These are phyloP conservation scores for Cryphonectria carpinicola DNA, from an alignment of 2,329 filamentous ascomycete genomes.

Conservation along the genomic window DNA sequence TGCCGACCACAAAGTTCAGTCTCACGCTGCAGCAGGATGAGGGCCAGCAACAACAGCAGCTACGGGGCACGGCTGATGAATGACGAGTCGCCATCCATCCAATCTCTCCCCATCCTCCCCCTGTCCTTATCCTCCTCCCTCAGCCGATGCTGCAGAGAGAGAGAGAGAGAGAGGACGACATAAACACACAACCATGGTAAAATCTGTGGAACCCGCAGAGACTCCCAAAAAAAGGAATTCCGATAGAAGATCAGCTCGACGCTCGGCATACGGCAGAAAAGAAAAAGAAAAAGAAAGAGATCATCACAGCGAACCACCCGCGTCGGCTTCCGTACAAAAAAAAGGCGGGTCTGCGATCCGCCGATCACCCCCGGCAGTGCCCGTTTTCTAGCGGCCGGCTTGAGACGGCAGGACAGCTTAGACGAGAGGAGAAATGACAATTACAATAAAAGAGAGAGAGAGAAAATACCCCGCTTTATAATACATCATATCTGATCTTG, in stretches of 20 bases:
- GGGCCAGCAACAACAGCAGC: no score
- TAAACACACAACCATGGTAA: not conserved
- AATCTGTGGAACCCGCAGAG: not conserved
- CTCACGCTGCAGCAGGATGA: no score
- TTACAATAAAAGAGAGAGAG: no score
- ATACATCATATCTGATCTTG: no score
- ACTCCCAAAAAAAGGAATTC: not conserved
- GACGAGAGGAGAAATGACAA: not conserved
- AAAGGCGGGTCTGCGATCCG: not conserved
- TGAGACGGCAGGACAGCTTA: constrained; percentile 4
- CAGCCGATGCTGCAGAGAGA: not conserved
- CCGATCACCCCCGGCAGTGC: constrained; percentile 14
- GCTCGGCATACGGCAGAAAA: not conserved
- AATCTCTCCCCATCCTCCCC: no score
- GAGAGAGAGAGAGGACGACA: not conserved
- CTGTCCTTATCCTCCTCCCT: not conserved
- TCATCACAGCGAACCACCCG: constrained; percentile 11
- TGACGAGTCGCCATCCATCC: no score
- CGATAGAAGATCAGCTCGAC: not conserved
- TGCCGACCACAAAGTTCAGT: not conserved
- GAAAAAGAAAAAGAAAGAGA: not conserved
- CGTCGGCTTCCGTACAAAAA: constrained; percentile 13
- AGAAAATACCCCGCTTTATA: no score
- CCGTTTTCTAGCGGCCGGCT: constrained; percentile 1
- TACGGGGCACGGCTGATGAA: no score